Conservation (phyloP, 2,329 filamentous ascomycete genomes). For the Aspergillus sp. region DNA sequence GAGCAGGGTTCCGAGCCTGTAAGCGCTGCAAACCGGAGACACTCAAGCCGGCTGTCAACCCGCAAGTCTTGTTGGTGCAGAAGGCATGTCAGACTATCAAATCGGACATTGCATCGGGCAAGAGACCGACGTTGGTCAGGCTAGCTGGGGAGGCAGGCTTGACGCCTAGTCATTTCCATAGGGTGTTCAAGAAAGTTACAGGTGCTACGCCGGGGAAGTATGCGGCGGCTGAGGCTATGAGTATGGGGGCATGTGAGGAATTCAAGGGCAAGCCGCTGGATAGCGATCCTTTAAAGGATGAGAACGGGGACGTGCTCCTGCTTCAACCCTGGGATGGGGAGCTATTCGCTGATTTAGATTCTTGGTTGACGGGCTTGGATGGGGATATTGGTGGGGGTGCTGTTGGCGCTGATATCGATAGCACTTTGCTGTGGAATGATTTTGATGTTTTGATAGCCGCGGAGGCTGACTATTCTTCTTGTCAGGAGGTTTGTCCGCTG, state of each 20-base stretch:
- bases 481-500: constrained; percentile 8
- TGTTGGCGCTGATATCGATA: not conserved
- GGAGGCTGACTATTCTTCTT: constrained; percentile 18
- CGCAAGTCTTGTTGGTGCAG: constrained; percentile 32
- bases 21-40: constrained; percentile 55
- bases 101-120: constrained; percentile 22
- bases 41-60: constrained; percentile 25
- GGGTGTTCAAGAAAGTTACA: constrained; percentile 54
- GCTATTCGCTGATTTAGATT: not conserved
- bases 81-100: constrained; percentile 34
- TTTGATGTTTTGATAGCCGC: constrained; percentile 36
- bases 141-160: constrained; percentile 49
- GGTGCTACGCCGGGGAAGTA: constrained; percentile 52
- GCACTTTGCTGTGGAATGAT: constrained; percentile 33
- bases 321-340: not conserved
- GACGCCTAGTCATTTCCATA: constrained; percentile 55
- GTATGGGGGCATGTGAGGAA: not conserved
- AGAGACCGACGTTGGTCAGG: constrained; percentile 43
- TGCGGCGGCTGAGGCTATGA: constrained; percentile 13
- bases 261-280: not conserved
- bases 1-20: constrained; percentile 54
- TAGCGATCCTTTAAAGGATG: not conserved
- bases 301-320: not conserved
- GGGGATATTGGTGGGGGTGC: not conserved
- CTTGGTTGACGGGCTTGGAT: not conserved